A percentile compares a stretch with the other conserved stretches of the same genome.
Conservation (phyloP, 805 yeast genomes). For the Starmera amethionina region DNA sequence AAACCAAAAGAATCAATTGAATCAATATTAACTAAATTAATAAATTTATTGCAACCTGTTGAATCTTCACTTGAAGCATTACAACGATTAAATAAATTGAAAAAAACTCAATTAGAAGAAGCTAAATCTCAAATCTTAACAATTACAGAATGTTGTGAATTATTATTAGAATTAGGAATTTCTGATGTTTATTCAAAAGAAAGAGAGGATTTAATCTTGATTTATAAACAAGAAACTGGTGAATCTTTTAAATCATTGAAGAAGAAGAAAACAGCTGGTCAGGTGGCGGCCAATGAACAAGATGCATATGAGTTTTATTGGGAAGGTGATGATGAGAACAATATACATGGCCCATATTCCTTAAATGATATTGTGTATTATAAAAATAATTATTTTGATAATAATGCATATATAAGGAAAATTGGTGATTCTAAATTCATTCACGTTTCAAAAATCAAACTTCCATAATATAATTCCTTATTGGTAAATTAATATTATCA, state of each 20-base stretch:
- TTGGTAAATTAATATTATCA: constrained; percentile 51
- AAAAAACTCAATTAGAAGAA: constrained; percentile 5
- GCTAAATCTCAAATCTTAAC: constrained; percentile 21
- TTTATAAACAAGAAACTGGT: constrained; percentile 35
- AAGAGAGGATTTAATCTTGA: constrained; percentile 45
- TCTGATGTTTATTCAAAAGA: constrained; percentile 40
- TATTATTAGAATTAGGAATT: constrained; percentile 31
- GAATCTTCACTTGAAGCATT: constrained; percentile 54
- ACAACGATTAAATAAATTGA: constrained; percentile 24
- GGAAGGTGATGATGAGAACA: constrained; percentile 24
- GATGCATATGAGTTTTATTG: constrained; percentile 42
- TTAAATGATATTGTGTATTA: constrained; percentile 39
- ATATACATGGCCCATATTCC: constrained; percentile 41
- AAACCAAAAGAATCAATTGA: constrained; percentile 9
- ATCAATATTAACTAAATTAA: constrained; percentile 23
- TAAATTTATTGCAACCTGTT: constrained; percentile 40
- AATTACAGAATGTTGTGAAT: constrained; percentile 41
- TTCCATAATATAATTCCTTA: constrained; percentile 49
- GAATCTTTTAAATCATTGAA: constrained; percentile 19
- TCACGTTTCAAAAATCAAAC: constrained; percentile 3
- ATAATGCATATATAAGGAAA: constrained; percentile 31
- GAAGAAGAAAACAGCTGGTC: constrained; percentile 7
- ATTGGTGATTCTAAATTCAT: constrained; percentile 10
- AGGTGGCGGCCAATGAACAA: constrained; percentile 2
- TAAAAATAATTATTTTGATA: constrained; percentile 37